Conservation (phyloP, 139 green algal species). For the Auxenochlorella protothecoides region DNA sequence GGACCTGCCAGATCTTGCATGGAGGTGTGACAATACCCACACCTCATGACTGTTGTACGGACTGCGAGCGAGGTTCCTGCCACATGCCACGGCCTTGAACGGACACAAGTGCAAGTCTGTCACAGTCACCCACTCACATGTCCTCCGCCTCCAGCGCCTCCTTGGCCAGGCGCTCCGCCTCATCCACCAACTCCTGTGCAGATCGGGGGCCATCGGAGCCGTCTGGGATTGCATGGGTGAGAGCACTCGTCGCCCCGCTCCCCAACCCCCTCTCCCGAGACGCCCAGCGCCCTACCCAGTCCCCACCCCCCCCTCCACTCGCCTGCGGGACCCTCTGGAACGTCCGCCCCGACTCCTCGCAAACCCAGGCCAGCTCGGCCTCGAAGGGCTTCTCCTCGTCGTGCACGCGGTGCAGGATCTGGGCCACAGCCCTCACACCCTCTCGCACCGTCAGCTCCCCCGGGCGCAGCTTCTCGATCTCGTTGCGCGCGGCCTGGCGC, state of each 20-base stretch:
- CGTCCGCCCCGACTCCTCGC: conserved; percentile 65
- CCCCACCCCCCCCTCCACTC: not conserved
- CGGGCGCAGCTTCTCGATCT: conserved; percentile 98
- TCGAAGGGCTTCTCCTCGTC: conserved; percentile 99
- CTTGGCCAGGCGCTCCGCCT: conserved; percentile 68
- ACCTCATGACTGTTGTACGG: too few species aligned
- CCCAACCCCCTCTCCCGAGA: too few species aligned
- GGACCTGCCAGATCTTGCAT: too few species aligned
- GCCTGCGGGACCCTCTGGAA: conserved; percentile 63
- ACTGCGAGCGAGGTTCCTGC: too few species aligned
- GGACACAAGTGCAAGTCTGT: too few species aligned
- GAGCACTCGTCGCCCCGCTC: too few species aligned
- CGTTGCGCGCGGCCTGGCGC: conserved; percentile 88
- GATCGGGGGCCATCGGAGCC: not conserved
- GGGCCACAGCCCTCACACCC: conserved; percentile 79
- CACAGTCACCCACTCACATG: conserved; percentile 35
- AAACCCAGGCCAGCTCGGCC: conserved; percentile 95
- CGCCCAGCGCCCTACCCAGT: too few species aligned
- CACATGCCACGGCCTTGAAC: too few species aligned
- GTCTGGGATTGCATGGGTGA: too few species aligned
- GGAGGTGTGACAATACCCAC: too few species aligned
- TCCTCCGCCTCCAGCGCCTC: conserved; percentile 70
- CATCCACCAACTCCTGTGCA: conserved; percentile 44
- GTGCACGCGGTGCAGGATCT: conserved; percentile 88
- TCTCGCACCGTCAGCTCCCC: conserved; percentile 76